Evolutionary conservation across 2,329 filamentous ascomycete genomes (phyloP), one percentile per base, ranked within the genome.

Genomic region (Claviceps capensis): DNA sequence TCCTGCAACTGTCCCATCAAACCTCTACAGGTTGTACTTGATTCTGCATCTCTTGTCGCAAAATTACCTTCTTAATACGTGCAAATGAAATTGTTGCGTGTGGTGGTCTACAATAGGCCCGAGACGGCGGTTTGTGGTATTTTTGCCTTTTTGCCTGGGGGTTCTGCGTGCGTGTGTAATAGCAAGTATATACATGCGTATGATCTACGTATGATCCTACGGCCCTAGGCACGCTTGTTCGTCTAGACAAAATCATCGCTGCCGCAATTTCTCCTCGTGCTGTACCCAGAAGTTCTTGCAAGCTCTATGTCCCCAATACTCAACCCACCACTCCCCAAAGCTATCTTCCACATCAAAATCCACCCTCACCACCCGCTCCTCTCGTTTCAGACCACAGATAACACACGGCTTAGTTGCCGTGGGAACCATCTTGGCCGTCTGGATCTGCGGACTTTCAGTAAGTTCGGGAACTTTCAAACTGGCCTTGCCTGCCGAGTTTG

Each of bases 241-340:
- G 14, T 23, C 19, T 13, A 19, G 4, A 4, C 4, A 9, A 13
- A 41, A 38, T 65, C 59, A 93, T 61, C 85, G 77, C 60, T 86
- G 83, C 56, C 81, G 78, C 57, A 95, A 70, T 53, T 75, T 74
- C 50, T 74, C 74, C 65, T 86, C 86, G 65, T 94, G 84, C 59
- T 84, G 75, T 54, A 84, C 71, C 91, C 91, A 97, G 62, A 95
- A 95, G 56, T 85, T 84, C 64, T 80, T 80, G 68, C 91, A 97
- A 19, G 80, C 78, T 55, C 79, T 72, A 67, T 90, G 86, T 0
- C 85, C 88, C 85, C 88, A 90, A 65, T 91, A 84, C 46, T 96
- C 89, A 43, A 85, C 74, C 91, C 91, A 97, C 88, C 89, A 97
- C 70, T 97, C 91, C 13, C 88, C 89, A 72, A 96, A 96, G 65